These are phyloP conservation scores for Gomphus sp. DNA, from an alignment of 1,284 basidiomycete genomes.

Conservation along the genomic window DNA sequence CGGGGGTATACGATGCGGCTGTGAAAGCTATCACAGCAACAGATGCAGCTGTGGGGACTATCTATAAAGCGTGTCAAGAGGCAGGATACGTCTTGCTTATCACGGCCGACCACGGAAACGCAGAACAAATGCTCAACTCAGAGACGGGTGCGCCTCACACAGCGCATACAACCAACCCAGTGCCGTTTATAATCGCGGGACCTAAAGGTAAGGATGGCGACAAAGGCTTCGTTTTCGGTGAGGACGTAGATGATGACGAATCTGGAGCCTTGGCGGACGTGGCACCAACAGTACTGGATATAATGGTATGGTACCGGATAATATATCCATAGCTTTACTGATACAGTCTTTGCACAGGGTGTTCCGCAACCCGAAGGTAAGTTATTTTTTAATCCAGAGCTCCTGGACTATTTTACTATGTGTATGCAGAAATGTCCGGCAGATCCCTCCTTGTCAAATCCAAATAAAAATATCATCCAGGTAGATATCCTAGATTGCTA, in stretches of 20 bases:
- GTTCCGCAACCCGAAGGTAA: conserved; percentile 50
- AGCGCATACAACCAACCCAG: conserved; percentile 77
- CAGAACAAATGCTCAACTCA: conserved; percentile 84
- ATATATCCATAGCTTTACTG: not conserved
- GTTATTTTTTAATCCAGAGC: not conserved
- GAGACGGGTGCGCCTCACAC: conserved; percentile 80
- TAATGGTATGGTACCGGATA: conserved; percentile 41
- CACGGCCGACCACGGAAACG: conserved; percentile 91
- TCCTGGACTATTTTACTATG: not conserved
- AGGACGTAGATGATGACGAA: conserved; percentile 38
- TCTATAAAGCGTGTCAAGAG: conserved; percentile 77
- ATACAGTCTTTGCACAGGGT: conserved; percentile 25
- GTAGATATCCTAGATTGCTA: not conserved
- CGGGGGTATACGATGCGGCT: conserved; percentile 81
- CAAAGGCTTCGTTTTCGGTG: conserved; percentile 35
- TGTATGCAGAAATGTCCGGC: conserved; percentile 43
- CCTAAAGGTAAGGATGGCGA: conserved; percentile 32
- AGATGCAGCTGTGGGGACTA: conserved; percentile 77
- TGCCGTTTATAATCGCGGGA: conserved; percentile 72
- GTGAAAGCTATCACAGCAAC: conserved; percentile 77
- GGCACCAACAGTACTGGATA: conserved; percentile 74
- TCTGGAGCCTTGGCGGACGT: conserved; percentile 79
- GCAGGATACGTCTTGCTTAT: conserved; percentile 79
- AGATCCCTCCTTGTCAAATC: conserved; percentile 29
- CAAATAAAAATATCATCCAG: not conserved